Conservation (phyloP, 2,329 filamentous ascomycete genomes). For the Exophiala phaeomuriformis region DNA sequence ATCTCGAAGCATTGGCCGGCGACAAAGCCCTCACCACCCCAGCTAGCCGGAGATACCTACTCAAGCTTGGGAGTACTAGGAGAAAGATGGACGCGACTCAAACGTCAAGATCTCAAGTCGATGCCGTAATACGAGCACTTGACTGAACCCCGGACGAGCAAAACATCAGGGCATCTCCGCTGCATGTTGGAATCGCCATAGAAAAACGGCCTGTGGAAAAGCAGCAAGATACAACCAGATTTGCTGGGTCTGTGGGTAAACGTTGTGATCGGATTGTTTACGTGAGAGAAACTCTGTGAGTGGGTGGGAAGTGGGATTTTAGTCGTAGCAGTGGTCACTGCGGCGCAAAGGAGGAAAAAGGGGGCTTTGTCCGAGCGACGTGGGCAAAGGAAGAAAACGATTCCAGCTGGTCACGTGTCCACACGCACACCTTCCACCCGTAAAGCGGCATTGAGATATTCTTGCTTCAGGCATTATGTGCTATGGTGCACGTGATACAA, state of each 20-base stretch:
- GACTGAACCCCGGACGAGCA: too few relatives aligned
- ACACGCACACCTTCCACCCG: too few relatives aligned
- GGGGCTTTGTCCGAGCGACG: too few relatives aligned
- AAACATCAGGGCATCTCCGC: conserved; percentile 7
- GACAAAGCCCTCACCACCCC: neutral
- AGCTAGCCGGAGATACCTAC: neutral
- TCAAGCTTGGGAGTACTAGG: neutral
- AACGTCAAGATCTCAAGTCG: neutral
- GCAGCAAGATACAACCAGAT: neutral
- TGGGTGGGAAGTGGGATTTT: neutral
- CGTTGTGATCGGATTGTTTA: too few relatives aligned
- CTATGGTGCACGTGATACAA: neutral
- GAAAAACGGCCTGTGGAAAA: conserved; percentile 3
- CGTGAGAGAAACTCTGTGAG: too few relatives aligned
- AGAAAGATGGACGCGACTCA: neutral
- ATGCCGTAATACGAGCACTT: conserved; percentile 3
- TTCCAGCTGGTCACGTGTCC: too few relatives aligned
- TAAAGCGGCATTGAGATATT: too few relatives aligned
- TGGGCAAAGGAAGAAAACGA: too few relatives aligned
- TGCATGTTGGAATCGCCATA: conserved; percentile 3
- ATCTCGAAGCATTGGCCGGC: too few relatives aligned
- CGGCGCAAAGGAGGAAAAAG: neutral
- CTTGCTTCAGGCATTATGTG: neutral
- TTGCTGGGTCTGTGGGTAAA: neutral
- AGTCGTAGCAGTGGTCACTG: neutral